phyloP scores from a whole-genome alignment of 2,329 filamentous ascomycete genomes.

The Xylariaceae sp. region DNA sequence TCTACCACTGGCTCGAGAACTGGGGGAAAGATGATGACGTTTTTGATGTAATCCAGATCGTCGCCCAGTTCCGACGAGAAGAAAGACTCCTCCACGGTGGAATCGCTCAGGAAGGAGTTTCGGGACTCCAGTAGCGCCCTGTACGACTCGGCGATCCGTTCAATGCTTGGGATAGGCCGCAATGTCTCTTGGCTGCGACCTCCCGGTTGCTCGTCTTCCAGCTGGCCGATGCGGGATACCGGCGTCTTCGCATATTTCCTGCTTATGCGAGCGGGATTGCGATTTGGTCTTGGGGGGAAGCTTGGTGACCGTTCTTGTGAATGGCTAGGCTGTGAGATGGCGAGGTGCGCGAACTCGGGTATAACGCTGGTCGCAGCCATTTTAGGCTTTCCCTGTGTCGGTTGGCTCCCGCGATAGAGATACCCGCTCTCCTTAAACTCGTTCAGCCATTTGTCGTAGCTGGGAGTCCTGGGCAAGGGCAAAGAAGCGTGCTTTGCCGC shows the following conservation, averaged over 20 bases:
- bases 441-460: conserved; percentile 28
- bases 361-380: conserved; percentile 17
- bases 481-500: conserved; percentile 11
- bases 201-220: conserved; percentile 36
- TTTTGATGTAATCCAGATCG: conserved; percentile 4
- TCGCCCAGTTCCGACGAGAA: conserved; percentile 1
- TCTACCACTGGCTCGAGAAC: conserved; percentile 15
- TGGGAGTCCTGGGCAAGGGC: conserved; percentile 15
- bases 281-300: conserved; percentile 21
- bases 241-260: conserved; percentile 50
- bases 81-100: conserved; percentile 23
- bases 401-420: conserved; percentile 17
- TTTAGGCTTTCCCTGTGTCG: conserved; percentile 4
- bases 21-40: conserved; percentile 6
- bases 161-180: conserved; percentile 40
- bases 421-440: conserved; percentile 28
- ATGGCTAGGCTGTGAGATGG: conserved; percentile 20
- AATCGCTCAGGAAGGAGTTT: conserved; percentile 31
- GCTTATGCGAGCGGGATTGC: conserved; percentile 29
- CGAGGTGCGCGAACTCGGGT: conserved; percentile 36
- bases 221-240: conserved; percentile 46
- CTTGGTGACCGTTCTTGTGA: conserved; percentile 17
- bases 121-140: conserved; percentile 42
- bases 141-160: conserved; percentile 50
- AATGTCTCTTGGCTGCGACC: conserved; percentile 21